A percentile compares a stretch with the other conserved stretches of the same genome.
phyloP scores from a whole-genome alignment of 2,329 filamentous ascomycete species.

The Monilinia vaccinii-corymbosi region DNA sequence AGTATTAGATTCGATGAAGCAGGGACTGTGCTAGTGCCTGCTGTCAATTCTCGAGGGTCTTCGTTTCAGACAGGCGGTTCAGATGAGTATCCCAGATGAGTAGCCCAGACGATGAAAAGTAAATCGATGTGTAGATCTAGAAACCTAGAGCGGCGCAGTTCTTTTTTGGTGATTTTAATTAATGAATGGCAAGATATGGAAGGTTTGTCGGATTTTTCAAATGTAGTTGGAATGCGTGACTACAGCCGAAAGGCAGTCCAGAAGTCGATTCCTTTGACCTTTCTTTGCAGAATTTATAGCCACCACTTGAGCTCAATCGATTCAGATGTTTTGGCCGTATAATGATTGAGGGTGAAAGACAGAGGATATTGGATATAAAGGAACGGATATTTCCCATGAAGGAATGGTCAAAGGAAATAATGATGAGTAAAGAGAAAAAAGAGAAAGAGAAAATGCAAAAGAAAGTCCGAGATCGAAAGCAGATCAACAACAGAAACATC shows the following conservation, averaged over 20 bases:
- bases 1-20: neutral
- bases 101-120: neutral
- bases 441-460: neutral
- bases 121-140: neutral
- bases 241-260: neutral
- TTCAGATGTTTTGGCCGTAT: neutral
- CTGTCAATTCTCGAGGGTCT: neutral
- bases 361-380: neutral
- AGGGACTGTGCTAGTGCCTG: neutral
- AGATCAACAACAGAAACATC: neutral
- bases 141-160: neutral
- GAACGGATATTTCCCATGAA: neutral
- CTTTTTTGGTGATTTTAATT: neutral
- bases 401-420: neutral
- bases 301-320: neutral
- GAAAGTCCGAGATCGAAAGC: neutral
- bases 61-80: neutral
- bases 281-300: neutral
- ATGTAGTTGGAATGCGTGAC: neutral
- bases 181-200: neutral
- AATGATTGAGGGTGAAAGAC: neutral
- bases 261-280: neutral
- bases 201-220: neutral
- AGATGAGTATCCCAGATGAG: too few species aligned
- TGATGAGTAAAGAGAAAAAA: neutral